Percentiles rank a stretch among this genome's conserved stretches.
Evolutionary conservation across 306 rosid genomes (phyloP).

Genomic region (Fragaria vesca): DNA sequence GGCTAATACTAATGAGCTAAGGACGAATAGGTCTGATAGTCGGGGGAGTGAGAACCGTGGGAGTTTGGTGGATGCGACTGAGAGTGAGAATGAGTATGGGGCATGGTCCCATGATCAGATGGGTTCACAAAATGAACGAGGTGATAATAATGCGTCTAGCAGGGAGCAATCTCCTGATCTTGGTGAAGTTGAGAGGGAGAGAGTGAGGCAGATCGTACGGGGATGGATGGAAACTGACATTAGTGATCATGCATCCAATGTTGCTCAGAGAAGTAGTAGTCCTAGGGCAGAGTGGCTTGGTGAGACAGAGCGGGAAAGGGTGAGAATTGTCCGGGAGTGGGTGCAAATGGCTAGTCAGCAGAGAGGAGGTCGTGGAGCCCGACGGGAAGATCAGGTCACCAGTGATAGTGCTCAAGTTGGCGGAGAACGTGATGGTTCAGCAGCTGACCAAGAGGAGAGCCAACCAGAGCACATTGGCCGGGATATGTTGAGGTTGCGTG

Average conservation of each 20-base stretch:
- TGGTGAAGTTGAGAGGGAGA: constrained; percentile 98
- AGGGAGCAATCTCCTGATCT: constrained; percentile 99
- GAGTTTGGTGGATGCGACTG: constrained; percentile 88
- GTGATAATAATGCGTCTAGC: constrained; percentile 63
- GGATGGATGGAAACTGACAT: constrained; percentile 99
- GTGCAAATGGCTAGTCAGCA: constrained; percentile 98
- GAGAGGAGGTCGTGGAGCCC: constrained; percentile 81
- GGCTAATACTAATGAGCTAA: constrained; percentile 64
- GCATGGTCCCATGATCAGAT: constrained; percentile 81
- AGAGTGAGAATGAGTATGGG: constrained; percentile 90
- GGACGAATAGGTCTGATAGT: constrained; percentile 63
- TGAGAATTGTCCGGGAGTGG: constrained; percentile 97
- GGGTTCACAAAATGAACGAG: constrained; percentile 52
- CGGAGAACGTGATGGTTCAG: constrained; percentile 46
- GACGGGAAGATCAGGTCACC: constrained; percentile 64
- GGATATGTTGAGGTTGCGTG: constrained; percentile 86
- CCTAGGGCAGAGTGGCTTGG: constrained; percentile 98
- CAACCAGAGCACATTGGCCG: constrained; percentile 90
- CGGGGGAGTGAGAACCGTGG: constrained; percentile 84
- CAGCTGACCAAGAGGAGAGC: constrained; percentile 70
- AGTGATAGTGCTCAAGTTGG: constrained; percentile 51
- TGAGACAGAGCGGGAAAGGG: constrained; percentile 99
- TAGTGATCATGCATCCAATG: constrained; percentile 72
- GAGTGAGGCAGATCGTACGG: constrained; percentile 92
- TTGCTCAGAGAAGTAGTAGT: constrained; percentile 64